Conservation (phyloP, 2,329 filamentous ascomycete species). For the Pseudogymnoascus pannorum region DNA sequence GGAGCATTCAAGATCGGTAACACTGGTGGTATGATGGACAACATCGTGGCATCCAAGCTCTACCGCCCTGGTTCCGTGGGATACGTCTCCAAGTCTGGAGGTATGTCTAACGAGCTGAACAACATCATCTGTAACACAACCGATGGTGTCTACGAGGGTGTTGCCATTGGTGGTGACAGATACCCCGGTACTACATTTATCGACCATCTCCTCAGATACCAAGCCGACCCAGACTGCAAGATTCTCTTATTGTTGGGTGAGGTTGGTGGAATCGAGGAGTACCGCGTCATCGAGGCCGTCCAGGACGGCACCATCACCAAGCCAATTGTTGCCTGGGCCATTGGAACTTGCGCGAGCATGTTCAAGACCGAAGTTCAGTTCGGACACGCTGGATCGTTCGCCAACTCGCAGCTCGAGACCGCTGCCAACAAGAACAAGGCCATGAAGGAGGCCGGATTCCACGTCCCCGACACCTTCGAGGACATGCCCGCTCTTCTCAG, state of each 20-base stretch:
- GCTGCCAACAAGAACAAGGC: slow-evolving; percentile 93
- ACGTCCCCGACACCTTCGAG: slow-evolving; percentile 94
- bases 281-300: slow-evolving; percentile 97
- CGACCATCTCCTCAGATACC: slow-evolving; percentile 93
- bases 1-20: slow-evolving; percentile 99
- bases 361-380: slow-evolving; percentile 99
- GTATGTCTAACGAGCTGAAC: slow-evolving; percentile 99
- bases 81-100: slow-evolving; percentile 99
- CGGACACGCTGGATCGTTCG: slow-evolving; percentile 95
- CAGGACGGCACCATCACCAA: slow-evolving; percentile 93
- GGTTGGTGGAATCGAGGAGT: slow-evolving; percentile 98
- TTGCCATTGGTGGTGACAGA: slow-evolving; percentile 97
- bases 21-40: slow-evolving; percentile 99
- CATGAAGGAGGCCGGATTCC: slow-evolving; percentile 91
- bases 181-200: slow-evolving; percentile 99
- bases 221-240: slow-evolving; percentile 96
- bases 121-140: slow-evolving; percentile 97
- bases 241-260: slow-evolving; percentile 93
- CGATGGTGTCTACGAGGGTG: slow-evolving; percentile 97
- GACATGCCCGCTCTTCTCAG: slow-evolving; percentile 75
- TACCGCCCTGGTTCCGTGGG: slow-evolving; percentile 98
- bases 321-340: slow-evolving; percentile 98
- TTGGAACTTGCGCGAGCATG: slow-evolving; percentile 98
- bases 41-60: slow-evolving; percentile 99
- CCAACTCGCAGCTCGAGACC: slow-evolving; percentile 98